phyloP scores from a whole-genome alignment of 2,329 filamentous ascomycete genomes.

The Herpotrichia juniperi region DNA sequence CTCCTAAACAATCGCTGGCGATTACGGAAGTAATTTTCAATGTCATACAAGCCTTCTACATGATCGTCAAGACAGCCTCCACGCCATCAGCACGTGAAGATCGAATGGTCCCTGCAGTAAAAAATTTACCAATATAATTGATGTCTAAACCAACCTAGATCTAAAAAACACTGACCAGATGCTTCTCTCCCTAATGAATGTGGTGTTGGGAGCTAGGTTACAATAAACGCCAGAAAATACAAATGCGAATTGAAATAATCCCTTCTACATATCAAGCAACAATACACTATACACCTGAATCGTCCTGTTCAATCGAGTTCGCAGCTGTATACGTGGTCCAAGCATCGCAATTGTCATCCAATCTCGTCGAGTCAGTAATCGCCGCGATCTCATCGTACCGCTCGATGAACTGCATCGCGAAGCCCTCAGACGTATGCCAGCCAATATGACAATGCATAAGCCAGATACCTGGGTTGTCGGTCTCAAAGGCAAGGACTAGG shows the following conservation, averaged over 20 bases:
- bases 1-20: too few species aligned
- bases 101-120: too few species aligned
- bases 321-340: conserved; percentile 19
- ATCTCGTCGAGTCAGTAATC: conserved; percentile 15
- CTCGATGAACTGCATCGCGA: conserved; percentile 43
- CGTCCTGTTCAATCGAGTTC: conserved; percentile 29
- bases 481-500: conserved; percentile 42
- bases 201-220: background rate
- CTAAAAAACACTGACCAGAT: conserved; percentile 4
- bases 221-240: background rate
- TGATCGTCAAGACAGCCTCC: too few species aligned
- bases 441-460: conserved; percentile 48
- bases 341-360: conserved; percentile 15
- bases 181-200: conserved; percentile 1
- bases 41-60: too few species aligned
- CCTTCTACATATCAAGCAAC: background rate
- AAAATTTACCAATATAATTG: background rate
- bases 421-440: conserved; percentile 43
- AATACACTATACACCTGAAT: conserved; percentile 36
- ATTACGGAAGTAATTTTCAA: too few species aligned
- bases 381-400: conserved; percentile 30
- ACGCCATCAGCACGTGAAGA: too few species aligned
- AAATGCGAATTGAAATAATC: background rate
- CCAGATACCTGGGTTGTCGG: conserved; percentile 46
- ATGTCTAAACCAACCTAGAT: background rate